Base-by-base conservation (phyloP, 2,329 filamentous ascomycete genomes). In the Diaporthe caulivora region DNA sequence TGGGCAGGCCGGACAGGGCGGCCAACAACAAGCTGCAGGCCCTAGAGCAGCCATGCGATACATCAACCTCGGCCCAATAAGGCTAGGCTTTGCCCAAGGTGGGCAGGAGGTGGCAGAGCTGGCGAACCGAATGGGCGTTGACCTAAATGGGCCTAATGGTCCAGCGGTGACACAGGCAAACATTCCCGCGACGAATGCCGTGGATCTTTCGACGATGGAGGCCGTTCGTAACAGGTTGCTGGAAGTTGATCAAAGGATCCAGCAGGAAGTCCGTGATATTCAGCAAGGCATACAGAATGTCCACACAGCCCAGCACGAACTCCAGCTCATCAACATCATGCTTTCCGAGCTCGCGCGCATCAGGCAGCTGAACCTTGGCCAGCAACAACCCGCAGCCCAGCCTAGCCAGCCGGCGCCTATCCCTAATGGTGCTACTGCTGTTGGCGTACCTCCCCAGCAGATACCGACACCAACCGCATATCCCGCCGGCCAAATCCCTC, bases 11-110 rank as follows among this genome's bases (percentile, higher is more conserved):
- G 76, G 82, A 81, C 76, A 81, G n/a, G 74, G 67, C 34, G 72
- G 74, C 17, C 71, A 74, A 82, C 72, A 74, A 82, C 72, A 81
- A 82, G 76, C 82, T 78, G n/a, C 81, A 77, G 73, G 82, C 81
- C 74, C 76, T 10, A 75, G 77, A n/a, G 72, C 71, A 62, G 78
- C 70, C 54, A 75, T 78, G 65, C 80, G 78, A 34, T 82, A 82
- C 79, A 83, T 83, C 75, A 82, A 83, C 64, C 83, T 97, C 60
- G 94, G 94, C 0, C 94, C 94, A 2, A 84, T 97, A 42, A 87
- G 93, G 37, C 84, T 97, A 29, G 94, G 92, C 0, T 94, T 96
- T 77, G 94, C 92, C n/a, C 92, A 94, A 85, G 93, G 82, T 81
- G 92, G 82, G 82, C 84, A 88, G 26, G 90, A 94, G 73, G 87